These are phyloP conservation scores for Tillandsia leiboldiana DNA, from an alignment of 176 grass and related monocot species.

Conservation along the genomic window DNA sequence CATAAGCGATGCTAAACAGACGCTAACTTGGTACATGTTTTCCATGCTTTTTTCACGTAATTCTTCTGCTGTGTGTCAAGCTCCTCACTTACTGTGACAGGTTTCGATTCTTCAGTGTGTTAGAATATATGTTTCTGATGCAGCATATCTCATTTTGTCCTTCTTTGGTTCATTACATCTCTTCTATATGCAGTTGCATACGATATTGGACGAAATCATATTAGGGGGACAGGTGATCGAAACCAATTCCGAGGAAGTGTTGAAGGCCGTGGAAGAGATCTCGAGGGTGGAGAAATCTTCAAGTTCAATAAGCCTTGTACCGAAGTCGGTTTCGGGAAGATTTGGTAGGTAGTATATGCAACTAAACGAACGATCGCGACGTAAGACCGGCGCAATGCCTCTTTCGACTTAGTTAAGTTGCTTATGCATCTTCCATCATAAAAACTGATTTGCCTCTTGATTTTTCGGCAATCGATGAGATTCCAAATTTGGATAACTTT, in stretches of 20 bases:
- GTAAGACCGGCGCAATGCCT: neutral
- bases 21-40: neutral
- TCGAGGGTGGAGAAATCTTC: conserved; percentile 83
- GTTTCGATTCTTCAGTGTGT: neutral
- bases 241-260: conserved; percentile 71
- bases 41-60: neutral
- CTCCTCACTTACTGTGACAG: neutral
- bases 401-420: neutral
- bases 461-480: no score
- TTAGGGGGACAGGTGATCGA: conserved; percentile 79
- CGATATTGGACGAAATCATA: conserved; percentile 93
- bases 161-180: conserved; percentile 14
- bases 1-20: neutral
- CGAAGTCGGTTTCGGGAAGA: conserved; percentile 59
- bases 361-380: neutral
- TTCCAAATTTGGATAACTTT: no score
- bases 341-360: conserved; percentile 41
- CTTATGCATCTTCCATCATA: neutral
- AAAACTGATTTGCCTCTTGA: no score
- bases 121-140: neutral
- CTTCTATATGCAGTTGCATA: conserved; percentile 68
- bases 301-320: conserved; percentile 58
- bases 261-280: conserved; percentile 72
- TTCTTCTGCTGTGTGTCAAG: neutral
- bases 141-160: neutral